Evolutionary conservation across 2,329 filamentous ascomycete genomes (phyloP).

Genomic region (Tympanopsis confertula): DNA sequence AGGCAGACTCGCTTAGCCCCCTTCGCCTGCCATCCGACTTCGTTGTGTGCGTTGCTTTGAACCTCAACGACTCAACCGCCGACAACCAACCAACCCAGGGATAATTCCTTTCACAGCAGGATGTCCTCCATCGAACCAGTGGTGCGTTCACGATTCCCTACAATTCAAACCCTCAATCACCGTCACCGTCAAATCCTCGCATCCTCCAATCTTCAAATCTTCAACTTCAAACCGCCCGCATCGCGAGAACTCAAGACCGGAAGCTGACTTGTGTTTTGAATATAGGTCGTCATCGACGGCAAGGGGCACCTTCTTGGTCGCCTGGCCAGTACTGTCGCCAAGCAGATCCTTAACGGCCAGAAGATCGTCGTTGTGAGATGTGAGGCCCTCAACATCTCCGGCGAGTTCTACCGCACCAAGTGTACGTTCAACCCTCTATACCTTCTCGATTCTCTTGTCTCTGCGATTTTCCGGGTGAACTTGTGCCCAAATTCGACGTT

Average conservation of each 20-base stretch:
- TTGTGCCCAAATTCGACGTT: too few species aligned
- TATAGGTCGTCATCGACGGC: constrained; percentile 95
- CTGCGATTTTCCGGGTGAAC: too few species aligned
- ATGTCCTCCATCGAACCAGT: constrained; percentile 1
- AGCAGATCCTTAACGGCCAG: constrained; percentile 97
- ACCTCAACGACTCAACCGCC: constrained; percentile 31
- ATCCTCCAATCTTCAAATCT: too few species aligned
- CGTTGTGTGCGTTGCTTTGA: constrained; percentile 26
- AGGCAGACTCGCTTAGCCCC: constrained; percentile 22
- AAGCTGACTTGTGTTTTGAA: constrained; percentile 4
- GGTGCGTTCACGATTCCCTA: neutral
- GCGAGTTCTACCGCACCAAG: constrained; percentile 99
- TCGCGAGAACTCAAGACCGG: too few species aligned
- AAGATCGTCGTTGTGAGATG: constrained; percentile 99
- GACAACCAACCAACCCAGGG: constrained; percentile 27
- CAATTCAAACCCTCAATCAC: too few species aligned
- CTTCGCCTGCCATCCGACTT: constrained; percentile 20
- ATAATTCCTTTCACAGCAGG: constrained; percentile 21
- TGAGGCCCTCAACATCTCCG: constrained; percentile 99
- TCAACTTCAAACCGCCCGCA: too few species aligned
- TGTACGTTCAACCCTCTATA: constrained; percentile 59
- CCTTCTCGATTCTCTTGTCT: neutral
- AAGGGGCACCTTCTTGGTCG: constrained; percentile 99
- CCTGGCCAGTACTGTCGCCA: constrained; percentile 93
- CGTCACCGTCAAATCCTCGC: too few species aligned